Base-by-base conservation (phyloP, 306 rosid species). In the Glycine soja region DNA sequence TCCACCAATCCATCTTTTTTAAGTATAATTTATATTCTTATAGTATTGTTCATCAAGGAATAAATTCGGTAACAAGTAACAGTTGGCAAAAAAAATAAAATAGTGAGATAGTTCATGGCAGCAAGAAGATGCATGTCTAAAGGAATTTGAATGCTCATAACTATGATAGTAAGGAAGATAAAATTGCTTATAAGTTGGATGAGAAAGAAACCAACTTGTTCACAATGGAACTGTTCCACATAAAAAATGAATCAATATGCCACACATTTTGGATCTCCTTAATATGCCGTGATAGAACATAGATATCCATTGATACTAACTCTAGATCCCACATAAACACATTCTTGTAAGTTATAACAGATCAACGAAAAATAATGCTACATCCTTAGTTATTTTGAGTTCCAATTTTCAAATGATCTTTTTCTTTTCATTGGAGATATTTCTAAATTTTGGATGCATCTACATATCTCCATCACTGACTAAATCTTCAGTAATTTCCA, bases 121-220 rank as follows among this genome's bases (percentile, higher is more conserved):
- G 43, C 45, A 68, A 79, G 48, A 75, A 74, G 10, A 73, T 65
- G 63, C 76, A 62, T 46, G 15, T 58, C 18, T 50, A 46, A 43
- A 3, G 74, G 48, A 78, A 62, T 36, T 30, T 61, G 62, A 70
- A 66, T 24, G 67, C 61, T 45, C 7, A 9, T 43, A 15, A 12
- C 15, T 72, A 57, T 36, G 71, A 12, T 36, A 19, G 51, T 43
- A 63, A 62, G 68, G 69, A 84, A 61, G 72, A 67, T 74, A 75
- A 69, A 69, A 68, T 66, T 81, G 56, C 53, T 58, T 52, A 9
- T 46, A 18, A 54, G 79, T 63, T 81, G 75, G 48, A 76, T 4
- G 43, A 63, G 62, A 80, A 65, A 72, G 62, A 79, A 82, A 86
- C 62, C 34, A 70, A 18, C 74, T 79, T 19, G 62, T 62, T 66